Evolutionary conservation across 805 yeast species (phyloP).

Genomic region (Candida ipomoeae): DNA sequence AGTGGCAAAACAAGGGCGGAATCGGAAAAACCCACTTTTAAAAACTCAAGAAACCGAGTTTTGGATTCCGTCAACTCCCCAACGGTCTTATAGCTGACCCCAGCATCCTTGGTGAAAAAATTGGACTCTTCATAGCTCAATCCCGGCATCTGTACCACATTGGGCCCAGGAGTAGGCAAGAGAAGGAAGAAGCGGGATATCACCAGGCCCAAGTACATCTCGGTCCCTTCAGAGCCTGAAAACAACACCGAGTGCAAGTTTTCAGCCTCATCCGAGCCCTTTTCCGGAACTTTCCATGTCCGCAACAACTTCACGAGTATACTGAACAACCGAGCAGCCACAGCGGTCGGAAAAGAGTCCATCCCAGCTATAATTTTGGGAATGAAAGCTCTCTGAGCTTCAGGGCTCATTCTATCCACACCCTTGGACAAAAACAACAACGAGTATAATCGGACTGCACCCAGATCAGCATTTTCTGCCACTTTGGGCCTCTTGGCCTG

Average conservation of each 20-base stretch:
- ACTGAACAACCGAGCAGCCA: constrained; percentile 58
- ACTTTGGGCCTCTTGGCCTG: constrained; percentile 61
- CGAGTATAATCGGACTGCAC: constrained; percentile 56
- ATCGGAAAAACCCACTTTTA: constrained; percentile 39
- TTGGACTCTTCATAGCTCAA: constrained; percentile 50
- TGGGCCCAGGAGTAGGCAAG: constrained; percentile 33
- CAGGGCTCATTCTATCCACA: constrained; percentile 46
- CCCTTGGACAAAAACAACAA: constrained; percentile 67
- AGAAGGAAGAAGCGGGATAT: constrained; percentile 58
- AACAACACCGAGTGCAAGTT: constrained; percentile 33
- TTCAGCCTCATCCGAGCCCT: constrained; percentile 42
- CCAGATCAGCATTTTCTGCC: constrained; percentile 39
- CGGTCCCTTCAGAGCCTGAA: constrained; percentile 42
- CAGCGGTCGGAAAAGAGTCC: constrained; percentile 27
- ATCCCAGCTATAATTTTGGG: constrained; percentile 49
- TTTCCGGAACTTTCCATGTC: constrained; percentile 47
- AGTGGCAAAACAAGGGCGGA: constrained; percentile 43
- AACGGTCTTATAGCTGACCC: constrained; percentile 49
- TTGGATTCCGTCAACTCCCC: constrained; percentile 40
- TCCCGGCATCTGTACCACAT: constrained; percentile 53
- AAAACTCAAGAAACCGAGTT: constrained; percentile 31
- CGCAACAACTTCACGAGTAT: constrained; percentile 52
- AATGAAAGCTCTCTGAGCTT: constrained; percentile 38
- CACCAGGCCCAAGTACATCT: constrained; percentile 34
- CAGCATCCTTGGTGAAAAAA: constrained; percentile 68